Base-by-base conservation (phyloP, 1,139 yeast species). In the Dujonia santamariae region DNA sequence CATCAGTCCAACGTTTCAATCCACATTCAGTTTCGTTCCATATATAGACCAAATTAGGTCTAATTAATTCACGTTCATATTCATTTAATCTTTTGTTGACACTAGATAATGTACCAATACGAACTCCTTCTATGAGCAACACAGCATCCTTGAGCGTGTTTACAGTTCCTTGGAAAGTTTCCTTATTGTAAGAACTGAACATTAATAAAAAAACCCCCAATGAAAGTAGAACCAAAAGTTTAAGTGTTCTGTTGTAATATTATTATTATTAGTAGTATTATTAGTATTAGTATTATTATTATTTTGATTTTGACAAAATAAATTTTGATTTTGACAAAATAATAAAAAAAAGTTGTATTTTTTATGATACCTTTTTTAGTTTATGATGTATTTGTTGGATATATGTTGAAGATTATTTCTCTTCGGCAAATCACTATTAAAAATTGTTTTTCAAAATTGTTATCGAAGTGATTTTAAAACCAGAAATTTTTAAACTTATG, bases 1-100 rank as follows among this genome's bases (percentile, higher is more conserved):
- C 83, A 45, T 79, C 85, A 2, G 85, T 79, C 85, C 85, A 79
- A 19, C 85, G 56, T 39, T 75, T 67, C 73, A 79, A 77, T 18
- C 77, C 80, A 20, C 82, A 75, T 43, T 74, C 78, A 13, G 65
- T 59, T 51, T 79, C 85, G 47, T 74, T 78, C 85, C 85, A 79
- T 3, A 78, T 69, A 43, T 72, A 79, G 2, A 79, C 71, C 4
- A 78, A 63, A 7, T 84, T 84, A 12, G 76, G 65, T 17, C 56
- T 56, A 30, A 79, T 77, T 31, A 51, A 51, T 15, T 56, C 47
- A 7, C 84, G 59, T 45, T 78, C 82, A 27, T 57, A 58, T 22
- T 69, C 78, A 8, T 73, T 66, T 11, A 79, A 63, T 13, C 85
- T 52, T 31, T 80, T 67, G 32, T 63, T 71, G 4, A 77, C 63